A percentile compares a stretch with the other conserved stretches of the same genome.
phyloP scores from a whole-genome alignment of 257 asterid species.

The Forsythia viridissima region DNA sequence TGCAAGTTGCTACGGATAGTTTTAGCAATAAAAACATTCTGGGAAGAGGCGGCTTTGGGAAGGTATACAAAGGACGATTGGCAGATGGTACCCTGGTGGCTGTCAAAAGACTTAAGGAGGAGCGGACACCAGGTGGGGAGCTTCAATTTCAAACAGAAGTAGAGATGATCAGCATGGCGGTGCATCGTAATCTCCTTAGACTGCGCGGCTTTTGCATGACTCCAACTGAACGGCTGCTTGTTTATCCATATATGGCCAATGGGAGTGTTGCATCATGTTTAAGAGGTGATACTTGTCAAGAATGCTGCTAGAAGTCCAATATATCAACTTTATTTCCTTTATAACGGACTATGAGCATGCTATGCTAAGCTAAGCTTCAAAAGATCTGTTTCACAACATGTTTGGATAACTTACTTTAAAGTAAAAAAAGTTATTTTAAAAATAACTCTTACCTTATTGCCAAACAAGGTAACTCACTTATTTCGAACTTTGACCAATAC shows the following conservation, averaged over 20 bases:
- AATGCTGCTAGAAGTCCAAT: not conserved
- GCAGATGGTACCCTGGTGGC: conserved; percentile 58
- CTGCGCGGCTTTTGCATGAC: conserved; percentile 63
- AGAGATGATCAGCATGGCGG: conserved; percentile 64
- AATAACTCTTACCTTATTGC: not conserved
- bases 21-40: conserved; percentile 59
- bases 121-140: conserved; percentile 63
- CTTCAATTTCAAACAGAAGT: conserved; percentile 63
- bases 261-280: conserved; percentile 66
- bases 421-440: not conserved
- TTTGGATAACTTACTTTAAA: not conserved
- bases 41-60: conserved; percentile 65
- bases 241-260: conserved; percentile 63
- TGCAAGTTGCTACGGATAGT: conserved; percentile 59
- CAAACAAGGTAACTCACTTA: not conserved
- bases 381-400: not conserved
- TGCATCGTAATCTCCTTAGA: conserved; percentile 62
- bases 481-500: not conserved
- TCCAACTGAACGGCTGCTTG: conserved; percentile 56
- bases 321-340: not conserved
- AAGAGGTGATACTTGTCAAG: conserved; percentile 39
- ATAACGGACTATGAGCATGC: not conserved
- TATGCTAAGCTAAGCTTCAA: not conserved
- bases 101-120: conserved; percentile 60
- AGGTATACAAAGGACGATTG: conserved; percentile 57